These are phyloP conservation scores for Phytophthora tentaculata DNA, from an alignment of 352 stramenopile species.

Conservation along the genomic window DNA sequence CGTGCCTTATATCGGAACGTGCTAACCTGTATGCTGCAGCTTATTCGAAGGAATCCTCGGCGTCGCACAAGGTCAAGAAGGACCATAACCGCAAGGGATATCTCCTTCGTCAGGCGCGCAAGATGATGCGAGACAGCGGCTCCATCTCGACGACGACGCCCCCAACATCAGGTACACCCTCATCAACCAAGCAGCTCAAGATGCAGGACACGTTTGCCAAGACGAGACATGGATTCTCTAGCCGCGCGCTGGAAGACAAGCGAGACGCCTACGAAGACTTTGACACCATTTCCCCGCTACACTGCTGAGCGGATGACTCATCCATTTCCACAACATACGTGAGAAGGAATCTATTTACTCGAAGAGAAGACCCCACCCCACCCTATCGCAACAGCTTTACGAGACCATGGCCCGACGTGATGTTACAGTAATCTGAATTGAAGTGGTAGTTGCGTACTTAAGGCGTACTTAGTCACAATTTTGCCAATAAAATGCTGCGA, in stretches of 20 bases:
- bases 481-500: slow-evolving; percentile 22
- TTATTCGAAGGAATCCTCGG: slow-evolving; percentile 12
- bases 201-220: slow-evolving; percentile 5
- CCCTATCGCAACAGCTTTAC: background rate
- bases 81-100: slow-evolving; percentile 84
- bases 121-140: slow-evolving; percentile 41
- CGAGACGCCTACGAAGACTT: slow-evolving; percentile 14
- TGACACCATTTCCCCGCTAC: slow-evolving; percentile 19
- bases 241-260: slow-evolving; percentile 11
- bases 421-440: slow-evolving; percentile 18
- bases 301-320: slow-evolving; percentile 16
- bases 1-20: background rate
- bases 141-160: slow-evolving; percentile 1
- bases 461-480: slow-evolving; percentile 20
- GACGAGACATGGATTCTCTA: slow-evolving; percentile 17
- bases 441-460: slow-evolving; percentile 25
- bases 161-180: background rate
- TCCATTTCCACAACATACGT: slow-evolving; percentile 10
- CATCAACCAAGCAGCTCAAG: slow-evolving; percentile 17
- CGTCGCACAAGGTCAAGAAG: slow-evolving; percentile 51
- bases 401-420: slow-evolving; percentile 1
- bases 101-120: slow-evolving; percentile 62
- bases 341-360: slow-evolving; percentile 41
- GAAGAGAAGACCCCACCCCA: slow-evolving; percentile 23
- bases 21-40: slow-evolving; percentile 12